phyloP scores from a whole-genome alignment of 1,284 basidiomycete genomes.

The Ceratobasidium sp. region DNA sequence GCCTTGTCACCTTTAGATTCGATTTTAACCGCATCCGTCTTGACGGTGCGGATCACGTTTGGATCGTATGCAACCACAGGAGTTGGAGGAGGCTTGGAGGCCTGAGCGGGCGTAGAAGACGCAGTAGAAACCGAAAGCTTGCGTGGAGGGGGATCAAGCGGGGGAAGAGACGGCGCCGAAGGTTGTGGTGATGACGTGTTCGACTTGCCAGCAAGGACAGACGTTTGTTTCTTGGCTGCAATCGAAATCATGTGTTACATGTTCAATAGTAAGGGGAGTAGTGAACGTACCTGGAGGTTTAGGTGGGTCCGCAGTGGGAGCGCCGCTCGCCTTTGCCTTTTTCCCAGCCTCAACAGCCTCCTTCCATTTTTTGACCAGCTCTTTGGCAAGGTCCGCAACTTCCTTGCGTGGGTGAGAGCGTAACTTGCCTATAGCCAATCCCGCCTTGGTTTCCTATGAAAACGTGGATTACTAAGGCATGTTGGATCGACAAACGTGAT shows the following conservation, averaged over 20 bases:
- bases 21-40: slow-evolving; percentile 75
- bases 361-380: slow-evolving; percentile 94
- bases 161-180: slow-evolving; percentile 41
- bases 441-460: slow-evolving; percentile 87
- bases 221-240: slow-evolving; percentile 26
- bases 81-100: slow-evolving; percentile 37
- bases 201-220: slow-evolving; percentile 18
- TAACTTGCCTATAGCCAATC: slow-evolving; percentile 92
- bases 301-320: slow-evolving; percentile 33
- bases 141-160: slow-evolving; percentile 28
- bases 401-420: slow-evolving; percentile 78
- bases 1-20: slow-evolving; percentile 75
- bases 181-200: slow-evolving; percentile 32
- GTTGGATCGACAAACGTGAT: slow-evolving; percentile 52
- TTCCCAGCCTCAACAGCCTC: slow-evolving; percentile 81
- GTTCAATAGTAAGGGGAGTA: not conserved
- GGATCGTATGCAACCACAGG: slow-evolving; percentile 34
- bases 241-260: not conserved
- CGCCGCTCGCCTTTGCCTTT: slow-evolving; percentile 63
- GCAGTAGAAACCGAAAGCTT: slow-evolving; percentile 39
- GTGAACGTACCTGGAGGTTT: slow-evolving; percentile 41
- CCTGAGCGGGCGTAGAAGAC: slow-evolving; percentile 19
- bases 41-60: slow-evolving; percentile 67
- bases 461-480: not conserved
- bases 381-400: slow-evolving; percentile 88